These are phyloP conservation scores for Paecilomyces sp. DNA, from an alignment of 2,329 filamentous ascomycete species.

Conservation along the genomic window DNA sequence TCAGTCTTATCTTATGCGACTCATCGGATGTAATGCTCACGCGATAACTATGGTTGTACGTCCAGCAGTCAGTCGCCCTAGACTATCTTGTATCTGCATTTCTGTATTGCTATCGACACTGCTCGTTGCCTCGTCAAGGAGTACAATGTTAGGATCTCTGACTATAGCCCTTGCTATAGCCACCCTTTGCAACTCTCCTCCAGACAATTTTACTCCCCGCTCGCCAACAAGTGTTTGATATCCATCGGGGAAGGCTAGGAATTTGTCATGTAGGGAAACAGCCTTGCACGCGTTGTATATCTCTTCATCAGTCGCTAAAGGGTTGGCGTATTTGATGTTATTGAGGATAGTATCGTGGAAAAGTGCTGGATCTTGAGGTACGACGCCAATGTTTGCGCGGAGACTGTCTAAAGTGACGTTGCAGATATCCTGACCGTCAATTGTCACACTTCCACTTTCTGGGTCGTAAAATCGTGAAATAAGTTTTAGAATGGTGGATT, in stretches of 20 bases:
- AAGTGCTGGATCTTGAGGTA: conserved; percentile 57
- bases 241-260: conserved; percentile 49
- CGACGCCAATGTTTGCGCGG: conserved; percentile 53
- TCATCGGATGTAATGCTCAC: conserved; percentile 21
- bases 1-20: conserved; percentile 1
- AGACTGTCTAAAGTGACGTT: conserved; percentile 52
- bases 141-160: conserved; percentile 35
- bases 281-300: conserved; percentile 54
- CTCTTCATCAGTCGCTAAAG: conserved; percentile 55
- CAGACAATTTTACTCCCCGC: conserved; percentile 42
- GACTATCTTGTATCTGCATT: conserved; percentile 38
- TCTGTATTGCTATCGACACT: conserved; percentile 42
- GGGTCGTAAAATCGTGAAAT: conserved; percentile 51
- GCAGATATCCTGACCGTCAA: conserved; percentile 52
- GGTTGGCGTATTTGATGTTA: conserved; percentile 57
- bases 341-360: conserved; percentile 60
- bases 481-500: conserved; percentile 49
- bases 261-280: conserved; percentile 59
- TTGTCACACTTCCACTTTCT: conserved; percentile 39
- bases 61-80: conserved; percentile 39
- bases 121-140: conserved; percentile 48
- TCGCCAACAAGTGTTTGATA: conserved; percentile 45
- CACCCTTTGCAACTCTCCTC: conserved; percentile 46
- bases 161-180: conserved; percentile 43
- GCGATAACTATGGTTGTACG: conserved; percentile 49